A percentile compares a stretch with the other conserved stretches of the same genome.
Evolutionary conservation across 1,284 basidiomycete species (phyloP).

Genomic region (Somion occarium): DNA sequence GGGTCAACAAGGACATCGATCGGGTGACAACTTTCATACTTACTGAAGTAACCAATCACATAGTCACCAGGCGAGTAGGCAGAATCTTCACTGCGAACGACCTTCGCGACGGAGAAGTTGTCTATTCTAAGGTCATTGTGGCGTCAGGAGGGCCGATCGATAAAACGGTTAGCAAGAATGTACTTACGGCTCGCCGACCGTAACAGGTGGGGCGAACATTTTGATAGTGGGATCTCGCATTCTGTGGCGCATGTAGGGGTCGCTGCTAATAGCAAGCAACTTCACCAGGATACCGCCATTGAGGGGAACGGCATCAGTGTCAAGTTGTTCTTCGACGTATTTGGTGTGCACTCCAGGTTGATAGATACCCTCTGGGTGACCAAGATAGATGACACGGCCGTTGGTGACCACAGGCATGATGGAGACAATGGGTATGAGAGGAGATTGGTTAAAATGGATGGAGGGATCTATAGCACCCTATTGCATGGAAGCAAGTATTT

Average conservation of each 20-base stretch:
- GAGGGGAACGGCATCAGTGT: slow-evolving; percentile 42
- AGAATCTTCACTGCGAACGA: slow-evolving; percentile 37
- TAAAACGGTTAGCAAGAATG: background rate
- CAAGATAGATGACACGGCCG: slow-evolving; percentile 15
- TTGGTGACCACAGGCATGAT: slow-evolving; percentile 11
- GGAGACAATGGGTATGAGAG: background rate
- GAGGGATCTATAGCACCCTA: background rate
- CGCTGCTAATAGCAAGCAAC: slow-evolving; percentile 40
- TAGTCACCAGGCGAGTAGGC: slow-evolving; percentile 37
- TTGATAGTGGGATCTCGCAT: slow-evolving; percentile 28
- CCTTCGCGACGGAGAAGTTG: slow-evolving; percentile 32
- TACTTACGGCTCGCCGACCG: background rate
- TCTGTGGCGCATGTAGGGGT: slow-evolving; percentile 39
- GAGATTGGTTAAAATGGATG: background rate
- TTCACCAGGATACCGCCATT: slow-evolving; percentile 51
- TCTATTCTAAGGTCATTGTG: slow-evolving; percentile 8
- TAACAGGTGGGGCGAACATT: background rate
- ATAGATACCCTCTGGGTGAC: slow-evolving; percentile 12
- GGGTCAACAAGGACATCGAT: background rate
- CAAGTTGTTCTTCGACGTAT: slow-evolving; percentile 46
- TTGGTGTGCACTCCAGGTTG: slow-evolving; percentile 40
- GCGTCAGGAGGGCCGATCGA: background rate
- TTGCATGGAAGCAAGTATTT: no score
- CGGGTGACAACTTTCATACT: background rate
- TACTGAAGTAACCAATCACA: slow-evolving; percentile 32